A percentile compares a stretch with the other conserved stretches of the same genome.
These are phyloP conservation scores for Pythium phragmitis DNA, from an alignment of 352 stramenopile genomes.

Conservation along the genomic window DNA sequence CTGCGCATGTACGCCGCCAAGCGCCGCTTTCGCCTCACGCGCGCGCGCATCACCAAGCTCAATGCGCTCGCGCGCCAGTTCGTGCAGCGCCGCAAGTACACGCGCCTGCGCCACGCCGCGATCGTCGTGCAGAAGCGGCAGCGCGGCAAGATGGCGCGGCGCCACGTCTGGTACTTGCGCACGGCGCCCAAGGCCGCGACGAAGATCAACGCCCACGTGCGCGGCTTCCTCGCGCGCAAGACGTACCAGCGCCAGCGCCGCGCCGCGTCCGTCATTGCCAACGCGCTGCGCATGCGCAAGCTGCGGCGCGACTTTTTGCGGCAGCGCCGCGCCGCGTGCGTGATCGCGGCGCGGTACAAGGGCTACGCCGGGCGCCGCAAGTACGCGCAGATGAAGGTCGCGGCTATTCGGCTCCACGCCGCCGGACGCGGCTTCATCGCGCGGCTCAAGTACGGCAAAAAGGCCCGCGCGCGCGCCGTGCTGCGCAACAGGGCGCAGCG, in stretches of 20 bases:
- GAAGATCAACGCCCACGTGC: slow-evolving; percentile 76
- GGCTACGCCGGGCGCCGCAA: slow-evolving; percentile 54
- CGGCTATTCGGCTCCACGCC: slow-evolving; percentile 77
- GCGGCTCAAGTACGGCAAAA: slow-evolving; percentile 86
- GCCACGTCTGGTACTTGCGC: slow-evolving; percentile 68
- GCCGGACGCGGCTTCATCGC: slow-evolving; percentile 76
- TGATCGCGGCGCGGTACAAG: slow-evolving; percentile 81
- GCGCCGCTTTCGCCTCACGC: slow-evolving; percentile 48
- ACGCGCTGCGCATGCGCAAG: slow-evolving; percentile 64
- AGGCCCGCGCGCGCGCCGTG: slow-evolving; percentile 69
- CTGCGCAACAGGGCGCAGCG: slow-evolving; percentile 77
- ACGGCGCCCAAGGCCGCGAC: slow-evolving; percentile 72
- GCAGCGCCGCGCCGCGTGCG: slow-evolving; percentile 55
- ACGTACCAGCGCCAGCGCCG: slow-evolving; percentile 66
- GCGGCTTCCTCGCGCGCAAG: slow-evolving; percentile 64
- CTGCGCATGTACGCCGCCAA: slow-evolving; percentile 71
- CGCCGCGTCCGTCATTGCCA: slow-evolving; percentile 70
- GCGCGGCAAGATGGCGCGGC: slow-evolving; percentile 70
- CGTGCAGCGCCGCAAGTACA: slow-evolving; percentile 70
- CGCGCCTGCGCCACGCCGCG: slow-evolving; percentile 55
- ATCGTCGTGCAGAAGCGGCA: slow-evolving; percentile 74
- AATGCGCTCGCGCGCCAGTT: slow-evolving; percentile 76
- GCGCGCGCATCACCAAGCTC: slow-evolving; percentile 56
- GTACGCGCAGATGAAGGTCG: slow-evolving; percentile 68
- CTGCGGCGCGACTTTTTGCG: slow-evolving; percentile 63